These are phyloP conservation scores for Poa pratensis DNA, from an alignment of 176 grass and related monocot species.

Conservation along the genomic window DNA sequence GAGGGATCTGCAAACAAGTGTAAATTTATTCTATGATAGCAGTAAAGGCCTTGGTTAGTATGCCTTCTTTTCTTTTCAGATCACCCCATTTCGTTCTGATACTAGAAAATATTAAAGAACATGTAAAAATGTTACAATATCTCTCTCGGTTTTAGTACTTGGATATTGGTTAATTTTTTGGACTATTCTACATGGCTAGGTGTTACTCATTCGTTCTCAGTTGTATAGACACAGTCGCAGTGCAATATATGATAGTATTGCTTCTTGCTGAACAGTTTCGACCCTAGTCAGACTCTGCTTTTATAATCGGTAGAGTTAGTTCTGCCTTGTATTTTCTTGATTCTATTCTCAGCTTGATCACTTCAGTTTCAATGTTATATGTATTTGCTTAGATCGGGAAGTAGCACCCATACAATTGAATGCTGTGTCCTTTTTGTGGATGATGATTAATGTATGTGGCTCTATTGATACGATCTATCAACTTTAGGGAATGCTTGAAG, in stretches of 20 bases:
- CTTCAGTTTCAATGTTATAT: constrained; percentile 7
- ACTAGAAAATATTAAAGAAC: constrained; percentile 1
- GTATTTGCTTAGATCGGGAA: not conserved
- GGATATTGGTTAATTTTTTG: not conserved
- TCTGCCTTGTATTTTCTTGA: not conserved
- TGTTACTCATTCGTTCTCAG: constrained; percentile 28
- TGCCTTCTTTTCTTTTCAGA: constrained; percentile 35
- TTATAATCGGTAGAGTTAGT: not conserved
- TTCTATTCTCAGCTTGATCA: constrained; percentile 12
- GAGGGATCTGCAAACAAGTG: constrained; percentile 82
- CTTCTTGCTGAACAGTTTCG: constrained; percentile 9
- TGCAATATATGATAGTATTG: constrained; percentile 17
- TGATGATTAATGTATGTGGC: not conserved
- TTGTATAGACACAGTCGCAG: not conserved
- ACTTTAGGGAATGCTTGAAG: constrained; percentile 25
- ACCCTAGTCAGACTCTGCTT: not conserved
- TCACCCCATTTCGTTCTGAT: not conserved
- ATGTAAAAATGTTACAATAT: not conserved
- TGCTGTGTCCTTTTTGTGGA: not conserved
- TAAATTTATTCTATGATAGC: constrained; percentile 87
- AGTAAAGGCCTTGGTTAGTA: constrained; percentile 69
- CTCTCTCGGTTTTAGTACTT: not conserved
- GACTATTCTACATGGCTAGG: not conserved
- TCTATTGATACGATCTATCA: not conserved
- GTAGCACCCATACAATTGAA: not conserved